Conservation (phyloP, 2,329 filamentous ascomycete species). For the Zopfia rhizophila region DNA sequence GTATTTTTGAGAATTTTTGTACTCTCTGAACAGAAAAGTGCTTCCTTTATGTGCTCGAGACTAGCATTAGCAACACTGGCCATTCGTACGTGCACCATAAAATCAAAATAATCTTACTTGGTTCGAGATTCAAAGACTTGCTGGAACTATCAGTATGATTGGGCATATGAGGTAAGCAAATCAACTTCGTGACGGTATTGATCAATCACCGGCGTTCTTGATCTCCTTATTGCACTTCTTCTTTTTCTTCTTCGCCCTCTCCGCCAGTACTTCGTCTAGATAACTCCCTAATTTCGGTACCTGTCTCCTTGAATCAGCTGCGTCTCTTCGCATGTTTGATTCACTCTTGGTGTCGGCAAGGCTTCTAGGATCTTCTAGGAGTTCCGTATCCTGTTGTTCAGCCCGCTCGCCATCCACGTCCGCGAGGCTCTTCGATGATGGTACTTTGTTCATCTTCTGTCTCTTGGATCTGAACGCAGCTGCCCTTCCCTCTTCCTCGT, state of each 20-base stretch:
- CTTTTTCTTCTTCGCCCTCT: slow-evolving; percentile 63
- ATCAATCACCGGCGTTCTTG: slow-evolving; percentile 4
- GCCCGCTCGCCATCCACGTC: neutral
- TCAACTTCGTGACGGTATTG: too few relatives aligned
- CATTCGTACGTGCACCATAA: too few relatives aligned
- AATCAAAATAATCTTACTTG: too few relatives aligned
- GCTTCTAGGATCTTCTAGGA: slow-evolving; percentile 1
- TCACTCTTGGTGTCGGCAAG: too few relatives aligned
- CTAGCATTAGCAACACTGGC: too few relatives aligned
- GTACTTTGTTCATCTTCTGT: slow-evolving; percentile 31
- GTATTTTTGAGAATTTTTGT: too few relatives aligned
- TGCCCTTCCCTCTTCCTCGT: slow-evolving; percentile 52
- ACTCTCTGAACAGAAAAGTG: too few relatives aligned
- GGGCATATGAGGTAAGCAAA: too few relatives aligned
- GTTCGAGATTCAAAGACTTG: too few relatives aligned
- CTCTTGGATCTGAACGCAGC: slow-evolving; percentile 46
- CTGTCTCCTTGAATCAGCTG: neutral
- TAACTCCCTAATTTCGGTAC: slow-evolving; percentile 58
- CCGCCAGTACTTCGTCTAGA: slow-evolving; percentile 64
- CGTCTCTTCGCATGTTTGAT: neutral
- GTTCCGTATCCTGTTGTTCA: too few relatives aligned
- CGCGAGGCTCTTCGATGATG: neutral
- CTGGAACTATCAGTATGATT: too few relatives aligned
- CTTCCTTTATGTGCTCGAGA: too few relatives aligned
- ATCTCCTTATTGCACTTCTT: slow-evolving; percentile 34